Percentiles rank a stretch among this genome's conserved stretches.
These are phyloP conservation scores for Cruciata laevipes DNA, from an alignment of 257 asterid genomes.

Conservation along the genomic window DNA sequence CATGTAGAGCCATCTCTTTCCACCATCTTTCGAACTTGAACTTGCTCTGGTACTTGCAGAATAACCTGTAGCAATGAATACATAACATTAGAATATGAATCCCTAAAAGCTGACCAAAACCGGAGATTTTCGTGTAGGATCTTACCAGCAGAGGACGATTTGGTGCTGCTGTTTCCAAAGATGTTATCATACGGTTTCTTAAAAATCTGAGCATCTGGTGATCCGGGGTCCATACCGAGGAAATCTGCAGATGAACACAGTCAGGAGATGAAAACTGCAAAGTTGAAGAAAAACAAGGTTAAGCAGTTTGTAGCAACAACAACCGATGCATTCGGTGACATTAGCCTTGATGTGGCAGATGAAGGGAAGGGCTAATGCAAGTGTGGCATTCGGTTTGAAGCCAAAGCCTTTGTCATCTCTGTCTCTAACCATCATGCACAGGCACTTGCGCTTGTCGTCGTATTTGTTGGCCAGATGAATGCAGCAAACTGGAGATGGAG, in stretches of 20 bases:
- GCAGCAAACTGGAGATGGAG: conserved; percentile 36
- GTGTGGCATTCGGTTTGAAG: conserved; percentile 40
- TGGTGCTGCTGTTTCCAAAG: conserved; percentile 12
- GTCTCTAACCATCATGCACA: conserved; percentile 36
- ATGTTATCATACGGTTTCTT: conserved; percentile 20
- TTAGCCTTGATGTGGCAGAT: conserved; percentile 22
- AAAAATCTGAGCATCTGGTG: conserved; percentile 47
- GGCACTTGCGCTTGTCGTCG: conserved; percentile 25
- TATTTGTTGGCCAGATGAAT: conserved; percentile 22
- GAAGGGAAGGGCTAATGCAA: conserved; percentile 31
- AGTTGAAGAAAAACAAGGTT: not conserved
- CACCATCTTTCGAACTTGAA: conserved; percentile 22
- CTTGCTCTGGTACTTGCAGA: conserved; percentile 18
- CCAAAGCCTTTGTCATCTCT: conserved; percentile 38
- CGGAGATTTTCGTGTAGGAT: not conserved
- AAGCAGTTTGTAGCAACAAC: conserved; percentile 11
- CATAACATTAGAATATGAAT: not conserved
- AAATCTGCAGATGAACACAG: conserved; percentile 20
- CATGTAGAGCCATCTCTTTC: conserved; percentile 19
- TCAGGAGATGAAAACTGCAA: not conserved
- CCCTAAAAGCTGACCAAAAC: not conserved
- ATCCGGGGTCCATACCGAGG: conserved; percentile 34
- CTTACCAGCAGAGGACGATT: conserved; percentile 16
- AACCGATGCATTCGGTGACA: conserved; percentile 27
- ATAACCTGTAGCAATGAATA: conserved; percentile 10